phyloP scores from a whole-genome alignment of 78 protist species.

The Dictyostelium intermedium region DNA sequence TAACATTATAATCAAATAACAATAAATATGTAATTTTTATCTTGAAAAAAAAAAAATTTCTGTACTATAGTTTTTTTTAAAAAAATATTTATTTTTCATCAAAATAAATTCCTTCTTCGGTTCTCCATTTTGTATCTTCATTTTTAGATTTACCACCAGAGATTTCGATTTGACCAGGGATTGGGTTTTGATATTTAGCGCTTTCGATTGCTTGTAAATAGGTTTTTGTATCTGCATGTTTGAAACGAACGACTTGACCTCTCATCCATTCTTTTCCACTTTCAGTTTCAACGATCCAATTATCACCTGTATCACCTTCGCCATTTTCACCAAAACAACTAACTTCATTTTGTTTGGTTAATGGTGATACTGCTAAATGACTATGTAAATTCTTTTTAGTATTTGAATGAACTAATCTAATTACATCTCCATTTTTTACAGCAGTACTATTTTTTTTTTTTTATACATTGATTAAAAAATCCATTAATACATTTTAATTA shows the following conservation, averaged over 20 bases:
- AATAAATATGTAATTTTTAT: not conserved
- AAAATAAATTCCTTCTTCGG: constrained; percentile 49
- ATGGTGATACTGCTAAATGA: constrained; percentile 86
- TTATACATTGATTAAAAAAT: too few species aligned
- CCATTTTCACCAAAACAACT: constrained; percentile 88
- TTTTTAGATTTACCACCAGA: constrained; percentile 9
- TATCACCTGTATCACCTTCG: constrained; percentile 88
- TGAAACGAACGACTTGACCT: constrained; percentile 18
- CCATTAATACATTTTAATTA: too few species aligned
- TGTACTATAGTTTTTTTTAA: not conserved
- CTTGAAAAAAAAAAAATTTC: not conserved
- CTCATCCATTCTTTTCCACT: constrained; percentile 69
- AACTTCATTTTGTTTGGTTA: constrained; percentile 84
- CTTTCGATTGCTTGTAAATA: constrained; percentile 42
- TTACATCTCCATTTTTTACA: constrained; percentile 69
- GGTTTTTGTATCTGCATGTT: constrained; percentile 80
- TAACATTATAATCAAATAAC: not conserved
- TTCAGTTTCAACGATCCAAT: constrained; percentile 78
- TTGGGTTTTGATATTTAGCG: constrained; percentile 78
- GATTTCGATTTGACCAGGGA: constrained; percentile 85
- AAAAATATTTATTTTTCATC: constrained; percentile 37
- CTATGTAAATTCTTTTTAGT: constrained; percentile 85
- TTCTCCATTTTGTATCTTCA: constrained; percentile 49
- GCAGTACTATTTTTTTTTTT: constrained; percentile 8
- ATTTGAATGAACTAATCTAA: constrained; percentile 76